Base-by-base conservation (phyloP, 768 basidiomycete genomes). In the Lactarius quietus region DNA sequence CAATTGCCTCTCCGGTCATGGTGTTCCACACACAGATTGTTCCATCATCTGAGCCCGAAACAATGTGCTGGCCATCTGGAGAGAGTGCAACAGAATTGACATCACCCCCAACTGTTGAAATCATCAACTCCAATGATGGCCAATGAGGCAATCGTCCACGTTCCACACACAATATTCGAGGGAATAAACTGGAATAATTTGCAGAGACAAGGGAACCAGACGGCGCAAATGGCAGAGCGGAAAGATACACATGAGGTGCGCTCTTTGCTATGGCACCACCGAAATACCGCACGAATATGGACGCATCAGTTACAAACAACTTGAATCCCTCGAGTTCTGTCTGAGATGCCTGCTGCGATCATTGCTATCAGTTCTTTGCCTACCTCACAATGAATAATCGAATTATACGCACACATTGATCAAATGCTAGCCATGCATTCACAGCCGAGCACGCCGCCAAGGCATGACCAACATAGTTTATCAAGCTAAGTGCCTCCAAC, bases 31-130 rank as follows among this genome's bases (percentile, higher is more conserved):
- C 33, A 33, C 33, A 33, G 8, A 33, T 33, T 33, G 33, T 33
- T 33, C 33, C 33, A 33, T 33, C 33, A 4, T 33, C 33, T 33
- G 33, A 33, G 33, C 33, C 33, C 8, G 33, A 33, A 8, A 8
- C 33, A 33, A 33, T 33, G 33, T 33, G 33, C 33, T 4, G 33
- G 33, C 33, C 33, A 33, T 33, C 33, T 33, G 33, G 33, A 3
- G 69, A 68, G 63, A 61, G 53, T 10, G 66, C 63, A 20, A 64
- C n/a, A 8, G 53, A 54, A 29, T 18, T 7, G 20, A n/a, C 53
- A 18, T 15, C 6, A 12, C 15, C 17, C 17, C 20, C 33, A 23
- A 9, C n/a, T 9, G n/a, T 17, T 20, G 31, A 18, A 52, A 48
- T 52, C 39, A 31, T 18, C 29, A 45, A 23, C 41, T 48, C 41